These are phyloP conservation scores for Polygonum aviculare DNA, from an alignment of 148 eudicot genomes.

Conservation along the genomic window DNA sequence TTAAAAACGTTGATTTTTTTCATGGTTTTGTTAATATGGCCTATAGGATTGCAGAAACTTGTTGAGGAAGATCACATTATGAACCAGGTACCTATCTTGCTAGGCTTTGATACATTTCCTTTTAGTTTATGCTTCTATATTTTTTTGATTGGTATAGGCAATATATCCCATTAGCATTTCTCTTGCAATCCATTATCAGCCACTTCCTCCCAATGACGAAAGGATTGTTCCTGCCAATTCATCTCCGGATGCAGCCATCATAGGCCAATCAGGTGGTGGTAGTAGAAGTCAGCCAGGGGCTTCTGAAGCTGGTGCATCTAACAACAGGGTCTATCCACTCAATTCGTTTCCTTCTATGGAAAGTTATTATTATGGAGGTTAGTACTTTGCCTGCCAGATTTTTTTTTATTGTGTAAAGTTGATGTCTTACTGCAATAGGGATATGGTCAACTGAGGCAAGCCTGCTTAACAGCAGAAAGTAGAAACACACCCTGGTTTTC, in stretches of 20 bases:
- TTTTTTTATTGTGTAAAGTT: background rate
- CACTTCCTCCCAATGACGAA: slow-evolving; percentile 65
- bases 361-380: slow-evolving; percentile 82
- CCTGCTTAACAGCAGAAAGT: background rate
- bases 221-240: slow-evolving; percentile 67
- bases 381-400: background rate
- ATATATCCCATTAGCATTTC: slow-evolving; percentile 8
- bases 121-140: background rate
- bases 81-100: background rate
- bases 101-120: background rate
- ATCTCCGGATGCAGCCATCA: slow-evolving; percentile 52
- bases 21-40: background rate
- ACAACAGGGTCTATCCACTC: slow-evolving; percentile 27
- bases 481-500: background rate
- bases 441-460: background rate
- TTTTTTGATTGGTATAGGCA: background rate
- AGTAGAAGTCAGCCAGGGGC: slow-evolving; percentile 36
- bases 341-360: slow-evolving; percentile 54
- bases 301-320: slow-evolving; percentile 35
- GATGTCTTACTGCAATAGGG: background rate
- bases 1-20: background rate
- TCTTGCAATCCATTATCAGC: slow-evolving; percentile 41
- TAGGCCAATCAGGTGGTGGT: slow-evolving; percentile 48
- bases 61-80: slow-evolving; percentile 1
- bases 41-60: background rate